Evolutionary conservation across 106 monocot species (phyloP), one percentile per base, ranked within the genome.

Genomic region (Dioscorea dumetorum): DNA sequence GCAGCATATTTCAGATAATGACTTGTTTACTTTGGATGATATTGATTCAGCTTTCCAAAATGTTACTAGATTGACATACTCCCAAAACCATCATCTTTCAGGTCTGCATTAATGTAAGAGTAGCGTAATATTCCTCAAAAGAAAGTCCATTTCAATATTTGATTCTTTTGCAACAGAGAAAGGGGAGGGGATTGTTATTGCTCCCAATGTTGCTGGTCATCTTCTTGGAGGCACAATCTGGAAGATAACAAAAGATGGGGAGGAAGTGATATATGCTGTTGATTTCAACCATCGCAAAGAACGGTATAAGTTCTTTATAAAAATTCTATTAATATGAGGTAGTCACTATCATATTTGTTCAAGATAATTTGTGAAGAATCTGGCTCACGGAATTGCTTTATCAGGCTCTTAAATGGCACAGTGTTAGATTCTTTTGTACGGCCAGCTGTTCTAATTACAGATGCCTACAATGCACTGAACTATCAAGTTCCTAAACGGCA

Each of bases 191-290:
- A 99, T 99, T 65, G 90, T 99, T 60, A 99, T 99, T 80, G 89
- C 97, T 74, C 97, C 97, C 71, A 84, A 99, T 79, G 92, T 90
- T 33, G 84, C 92, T 28, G 97, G 97, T 12, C 97, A 99, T 90
- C 92, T 90, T 77, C 74, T 99, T 64, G 97, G 97, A n/a, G 90
- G 97, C 60, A 99, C 92, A 13, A 67, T 99, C 15, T 99, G 97
- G 97, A 99, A 92, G 79, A 89, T 99, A 63, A 99, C 97, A 68
- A 99, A 99, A 77, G 97, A 99, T 79, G 97, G 97, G 58, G 97
- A 99, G 71, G 97, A 99, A 79, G 90, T 99, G n/a, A 73, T 99
- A 49, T 99, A 99, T 85, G 97, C 92, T 78, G 97, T 99, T 66
- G 97, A 99, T 68, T 92, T 90, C 73, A 99, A 99, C 76, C 97